Conservation (phyloP, 1,139 yeast genomes). For the Blastobotrys petasosporus region DNA sequence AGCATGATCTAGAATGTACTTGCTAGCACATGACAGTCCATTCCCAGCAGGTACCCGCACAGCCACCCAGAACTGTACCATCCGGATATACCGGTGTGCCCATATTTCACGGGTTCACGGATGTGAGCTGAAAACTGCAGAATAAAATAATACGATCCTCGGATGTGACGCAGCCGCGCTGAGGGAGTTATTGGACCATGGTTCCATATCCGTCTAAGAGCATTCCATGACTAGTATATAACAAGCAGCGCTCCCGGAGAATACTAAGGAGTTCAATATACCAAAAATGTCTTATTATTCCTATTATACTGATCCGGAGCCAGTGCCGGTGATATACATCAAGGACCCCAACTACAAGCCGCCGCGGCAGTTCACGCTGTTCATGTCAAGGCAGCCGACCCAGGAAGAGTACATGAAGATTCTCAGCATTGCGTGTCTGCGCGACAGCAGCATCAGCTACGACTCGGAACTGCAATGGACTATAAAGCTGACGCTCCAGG, state of each 20-base stretch:
- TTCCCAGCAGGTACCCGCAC: no score
- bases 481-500: background rate
- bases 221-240: no score
- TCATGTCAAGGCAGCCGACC: background rate
- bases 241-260: no score
- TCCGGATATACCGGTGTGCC: no score
- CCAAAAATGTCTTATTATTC: no score
- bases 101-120: no score
- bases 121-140: background rate
- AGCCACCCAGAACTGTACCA: no score
- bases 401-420: slow-evolving; percentile 4
- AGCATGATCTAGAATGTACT: no score
- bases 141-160: background rate
- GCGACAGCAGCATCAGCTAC: slow-evolving; percentile 5
- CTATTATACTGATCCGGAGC: background rate
- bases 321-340: slow-evolving; percentile 4
- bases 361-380: background rate
- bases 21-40: no score
- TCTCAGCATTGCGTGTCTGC: slow-evolving; percentile 2
- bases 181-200: no score
- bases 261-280: no score
- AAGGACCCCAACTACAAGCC: slow-evolving; percentile 1
- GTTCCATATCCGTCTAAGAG: no score
- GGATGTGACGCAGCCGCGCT: background rate
- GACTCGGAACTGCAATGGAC: slow-evolving; percentile 1